Conservation (phyloP, 73 alveolate genomes). For the Diophrys appendiculata region DNA sequence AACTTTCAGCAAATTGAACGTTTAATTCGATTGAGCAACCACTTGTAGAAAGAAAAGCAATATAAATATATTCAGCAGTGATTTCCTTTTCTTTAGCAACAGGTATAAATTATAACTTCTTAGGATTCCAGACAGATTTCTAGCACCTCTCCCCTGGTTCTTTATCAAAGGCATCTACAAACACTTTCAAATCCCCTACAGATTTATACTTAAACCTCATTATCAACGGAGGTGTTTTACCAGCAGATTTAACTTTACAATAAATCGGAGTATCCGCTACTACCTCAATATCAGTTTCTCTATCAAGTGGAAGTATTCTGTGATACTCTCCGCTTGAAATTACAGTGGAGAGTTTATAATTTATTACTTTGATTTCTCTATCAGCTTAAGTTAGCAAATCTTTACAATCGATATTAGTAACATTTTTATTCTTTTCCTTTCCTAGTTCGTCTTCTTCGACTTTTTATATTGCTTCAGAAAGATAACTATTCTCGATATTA, state of each 20-base stretch:
- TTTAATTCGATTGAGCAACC: neutral
- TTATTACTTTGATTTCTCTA: slow-evolving; percentile 9
- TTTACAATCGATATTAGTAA: neutral
- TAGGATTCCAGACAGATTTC: neutral
- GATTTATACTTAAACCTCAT: neutral
- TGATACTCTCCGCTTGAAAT: slow-evolving; percentile 3
- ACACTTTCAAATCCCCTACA: neutral
- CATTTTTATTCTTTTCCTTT: too few species aligned
- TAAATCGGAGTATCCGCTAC: neutral
- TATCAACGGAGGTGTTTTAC: neutral
- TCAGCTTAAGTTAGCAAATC: neutral
- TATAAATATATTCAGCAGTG: neutral
- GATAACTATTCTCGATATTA: too few species aligned
- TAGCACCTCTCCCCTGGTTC: slow-evolving; percentile 4
- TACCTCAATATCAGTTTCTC: neutral
- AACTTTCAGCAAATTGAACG: neutral
- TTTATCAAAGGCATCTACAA: neutral
- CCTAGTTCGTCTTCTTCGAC: too few species aligned
- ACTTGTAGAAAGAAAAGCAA: neutral
- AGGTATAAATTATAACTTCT: neutral
- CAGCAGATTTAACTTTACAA: neutral
- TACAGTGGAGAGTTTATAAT: slow-evolving; percentile 1
- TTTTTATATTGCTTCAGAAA: too few species aligned
- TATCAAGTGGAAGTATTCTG: neutral
- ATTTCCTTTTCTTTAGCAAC: neutral